A percentile compares a stretch with the other conserved stretches of the same genome.
phyloP scores from a whole-genome alignment of 2,329 filamentous ascomycete genomes.

The Cladosporium sp. region DNA sequence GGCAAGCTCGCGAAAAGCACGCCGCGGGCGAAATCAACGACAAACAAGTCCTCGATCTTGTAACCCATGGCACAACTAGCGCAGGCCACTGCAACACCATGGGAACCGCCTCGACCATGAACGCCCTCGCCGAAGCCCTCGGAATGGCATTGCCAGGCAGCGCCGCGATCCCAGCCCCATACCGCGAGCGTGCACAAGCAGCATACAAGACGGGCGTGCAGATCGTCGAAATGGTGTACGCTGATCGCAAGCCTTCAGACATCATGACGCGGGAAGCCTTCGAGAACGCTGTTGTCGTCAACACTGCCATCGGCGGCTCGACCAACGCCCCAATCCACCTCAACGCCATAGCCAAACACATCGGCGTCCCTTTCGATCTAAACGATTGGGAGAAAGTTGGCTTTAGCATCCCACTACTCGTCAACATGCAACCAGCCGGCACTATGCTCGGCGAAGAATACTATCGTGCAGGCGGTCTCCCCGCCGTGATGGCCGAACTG shows the following conservation, averaged over 20 bases:
- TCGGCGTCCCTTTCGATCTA: conserved; percentile 51
- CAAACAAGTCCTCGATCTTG: conserved; percentile 30
- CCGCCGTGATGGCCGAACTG: conserved; percentile 55
- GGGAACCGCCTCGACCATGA: conserved; percentile 37
- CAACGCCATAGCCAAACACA: conserved; percentile 56
- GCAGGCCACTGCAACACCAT: conserved; percentile 37
- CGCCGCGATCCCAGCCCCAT: conserved; percentile 34
- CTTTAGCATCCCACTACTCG: conserved; percentile 51
- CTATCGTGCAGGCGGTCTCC: conserved; percentile 55
- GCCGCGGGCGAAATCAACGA: conserved; percentile 33
- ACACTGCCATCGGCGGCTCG: conserved; percentile 57
- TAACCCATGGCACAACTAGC: conserved; percentile 31
- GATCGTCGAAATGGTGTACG: conserved; percentile 35
- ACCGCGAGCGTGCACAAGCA: conserved; percentile 32
- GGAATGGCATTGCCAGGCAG: conserved; percentile 35
- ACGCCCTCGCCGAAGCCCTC: conserved; percentile 34
- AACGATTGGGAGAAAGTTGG: conserved; percentile 58
- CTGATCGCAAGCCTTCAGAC: conserved; percentile 47
- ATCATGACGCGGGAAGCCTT: conserved; percentile 58
- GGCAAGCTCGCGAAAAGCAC: conserved; percentile 35
- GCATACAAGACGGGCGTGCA: conserved; percentile 34
- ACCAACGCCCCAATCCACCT: conserved; percentile 60
- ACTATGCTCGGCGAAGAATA: conserved; percentile 57
- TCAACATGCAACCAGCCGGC: conserved; percentile 58
- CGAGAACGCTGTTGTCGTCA: conserved; percentile 57